phyloP scores from a whole-genome alignment of 257 asterid genomes.

The Linderniella brevidens region DNA sequence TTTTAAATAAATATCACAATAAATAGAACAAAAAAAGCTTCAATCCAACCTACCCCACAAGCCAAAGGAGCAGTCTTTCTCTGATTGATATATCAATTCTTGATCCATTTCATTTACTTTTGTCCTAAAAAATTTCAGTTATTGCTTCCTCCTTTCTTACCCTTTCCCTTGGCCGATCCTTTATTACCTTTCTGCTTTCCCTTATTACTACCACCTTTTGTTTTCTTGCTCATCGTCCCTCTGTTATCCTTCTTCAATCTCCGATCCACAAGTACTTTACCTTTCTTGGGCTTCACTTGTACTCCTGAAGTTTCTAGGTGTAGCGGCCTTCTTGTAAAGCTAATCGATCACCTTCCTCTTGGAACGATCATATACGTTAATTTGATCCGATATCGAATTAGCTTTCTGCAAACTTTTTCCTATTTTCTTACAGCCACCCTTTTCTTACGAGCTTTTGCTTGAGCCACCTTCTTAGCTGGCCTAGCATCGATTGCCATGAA shows the following conservation, averaged over 20 bases:
- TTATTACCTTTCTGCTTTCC: no score
- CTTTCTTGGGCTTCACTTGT: conserved; percentile 63
- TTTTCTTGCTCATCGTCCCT: no score
- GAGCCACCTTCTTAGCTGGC: conserved; percentile 92
- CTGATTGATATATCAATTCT: no score
- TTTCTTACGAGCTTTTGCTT: conserved; percentile 88
- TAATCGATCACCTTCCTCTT: conserved; percentile 74
- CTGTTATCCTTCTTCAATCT: conserved; percentile 65
- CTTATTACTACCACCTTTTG: no score
- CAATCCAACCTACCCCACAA: no score
- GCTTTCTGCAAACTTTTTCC: conserved; percentile 84
- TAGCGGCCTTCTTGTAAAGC: conserved; percentile 63
- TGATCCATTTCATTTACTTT: no score
- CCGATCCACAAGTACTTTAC: conserved; percentile 75
- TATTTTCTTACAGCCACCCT: conserved; percentile 40
- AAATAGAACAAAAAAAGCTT: no score
- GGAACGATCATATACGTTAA: conserved; percentile 59
- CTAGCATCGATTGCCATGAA: conserved; percentile 80
- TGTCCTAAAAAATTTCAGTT: no score
- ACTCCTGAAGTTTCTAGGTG: conserved; percentile 59
- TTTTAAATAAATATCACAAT: no score
- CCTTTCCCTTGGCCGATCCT: no score
- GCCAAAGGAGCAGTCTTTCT: no score
- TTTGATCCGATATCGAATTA: conserved; percentile 62
- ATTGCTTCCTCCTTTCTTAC: no score